These are phyloP conservation scores for Neonectria ditissima DNA, from an alignment of 2,329 filamentous ascomycete species.

Conservation along the genomic window DNA sequence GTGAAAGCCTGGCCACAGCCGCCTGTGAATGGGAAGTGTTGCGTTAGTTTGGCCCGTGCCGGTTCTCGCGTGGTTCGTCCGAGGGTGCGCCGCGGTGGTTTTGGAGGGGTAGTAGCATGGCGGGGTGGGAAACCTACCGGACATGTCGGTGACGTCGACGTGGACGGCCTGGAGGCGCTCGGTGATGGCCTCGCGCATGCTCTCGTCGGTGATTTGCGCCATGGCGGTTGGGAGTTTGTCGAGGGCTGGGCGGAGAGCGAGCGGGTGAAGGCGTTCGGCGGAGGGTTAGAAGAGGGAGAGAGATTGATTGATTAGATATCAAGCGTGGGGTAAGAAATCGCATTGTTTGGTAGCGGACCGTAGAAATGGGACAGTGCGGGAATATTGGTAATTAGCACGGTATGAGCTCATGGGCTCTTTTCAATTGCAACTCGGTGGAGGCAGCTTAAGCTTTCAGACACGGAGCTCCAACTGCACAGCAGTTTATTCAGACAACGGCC, in stretches of 20 bases:
- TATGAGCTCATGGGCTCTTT: constrained; percentile 49
- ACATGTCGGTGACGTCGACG: constrained; percentile 92
- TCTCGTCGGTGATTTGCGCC: constrained; percentile 77
- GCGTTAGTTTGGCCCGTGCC: constrained; percentile 22
- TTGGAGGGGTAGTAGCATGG: constrained; percentile 13
- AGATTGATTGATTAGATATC: constrained; percentile 57
- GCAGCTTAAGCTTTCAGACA: constrained; percentile 8
- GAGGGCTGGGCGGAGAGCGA: neutral
- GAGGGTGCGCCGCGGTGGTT: neutral
- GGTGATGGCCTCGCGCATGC: constrained; percentile 75
- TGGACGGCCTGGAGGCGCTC: constrained; percentile 79
- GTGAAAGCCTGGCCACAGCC: constrained; percentile 73
- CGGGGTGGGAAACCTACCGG: constrained; percentile 69
- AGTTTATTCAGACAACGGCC: neutral
- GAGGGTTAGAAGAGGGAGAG: constrained; percentile 16
- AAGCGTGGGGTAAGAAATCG: constrained; percentile 38
- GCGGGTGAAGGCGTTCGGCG: constrained; percentile 1
- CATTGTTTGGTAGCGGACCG: constrained; percentile 14
- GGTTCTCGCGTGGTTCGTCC: neutral
- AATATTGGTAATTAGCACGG: constrained; percentile 33
- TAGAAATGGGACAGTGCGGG: constrained; percentile 33
- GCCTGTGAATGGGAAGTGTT: constrained; percentile 52
- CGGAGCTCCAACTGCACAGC: neutral
- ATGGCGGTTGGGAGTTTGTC: constrained; percentile 48
- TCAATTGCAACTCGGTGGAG: constrained; percentile 22